Base-by-base conservation (phyloP, 352 stramenopile species). In the Phytophthora agathidicida region DNA sequence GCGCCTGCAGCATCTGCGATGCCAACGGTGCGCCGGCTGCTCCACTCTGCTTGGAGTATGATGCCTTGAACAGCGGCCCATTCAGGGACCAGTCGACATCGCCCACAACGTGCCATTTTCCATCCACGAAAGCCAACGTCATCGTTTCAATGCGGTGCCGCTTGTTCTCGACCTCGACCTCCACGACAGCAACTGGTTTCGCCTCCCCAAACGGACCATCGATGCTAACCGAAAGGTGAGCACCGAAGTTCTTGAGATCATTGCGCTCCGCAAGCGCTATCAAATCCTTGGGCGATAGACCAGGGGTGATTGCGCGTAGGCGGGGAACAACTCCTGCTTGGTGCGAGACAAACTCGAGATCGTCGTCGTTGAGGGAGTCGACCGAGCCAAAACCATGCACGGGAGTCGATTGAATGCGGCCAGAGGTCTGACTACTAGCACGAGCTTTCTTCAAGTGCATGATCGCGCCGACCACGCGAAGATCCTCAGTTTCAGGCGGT, bases 401-500 rank as follows among this genome's bases (percentile, higher is more conserved):
- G 2, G 49, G 31, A 1, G 36, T 45, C 8, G 52, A 61, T 26
- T 65, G 47, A 45, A 75, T 76, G 13, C 60, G 57, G 11, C 63
- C 62, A 5, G 70, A 71, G 27, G 74, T 68, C 36, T 75, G 60
- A 24, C 58, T 72, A 44, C 48, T 73, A 8, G 65, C 50, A 9
- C 50, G 51, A 7, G 65, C 48, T 46, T 75, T 81, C 35, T 83
- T 83, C 32, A 77, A 43, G 49, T 96, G 84, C 63, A 97, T 85
- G 35, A 86, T 75, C 13, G 83, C 83, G 13, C 79, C 77, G 26
- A 94, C 83, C 9, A 89, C 81, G 4, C 77, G 73, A 3, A 98
- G 62, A 59, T 97, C 78, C 35, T 86, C 68, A 30, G 69, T 77
- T 55, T 98, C 84, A 16, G 54, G 45, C 0, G 53, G 11, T 1